A percentile compares a stretch with the other conserved stretches of the same genome.
Evolutionary conservation across 140 eudicot species (phyloP).

Genomic region (Bidens hawaiensis): DNA sequence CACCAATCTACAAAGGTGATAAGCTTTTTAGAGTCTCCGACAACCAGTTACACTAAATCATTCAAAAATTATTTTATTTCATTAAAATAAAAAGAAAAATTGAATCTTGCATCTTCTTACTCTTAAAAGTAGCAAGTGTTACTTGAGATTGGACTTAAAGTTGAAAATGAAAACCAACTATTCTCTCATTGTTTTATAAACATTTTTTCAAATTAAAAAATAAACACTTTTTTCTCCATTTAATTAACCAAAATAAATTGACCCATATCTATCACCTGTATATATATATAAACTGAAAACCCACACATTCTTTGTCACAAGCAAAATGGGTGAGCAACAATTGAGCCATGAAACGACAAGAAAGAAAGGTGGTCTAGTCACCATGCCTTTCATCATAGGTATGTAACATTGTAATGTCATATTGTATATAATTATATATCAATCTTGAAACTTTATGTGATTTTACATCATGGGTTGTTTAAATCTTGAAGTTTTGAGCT

Average conservation of each 20-base stretch:
- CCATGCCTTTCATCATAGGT: constrained; percentile 20
- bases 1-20: no score
- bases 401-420: background rate
- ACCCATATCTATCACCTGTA: background rate
- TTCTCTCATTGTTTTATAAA: background rate
- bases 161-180: no score
- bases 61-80: no score
- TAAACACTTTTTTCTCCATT: background rate
- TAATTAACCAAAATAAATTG: background rate
- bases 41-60: no score
- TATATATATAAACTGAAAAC: constrained; percentile 11
- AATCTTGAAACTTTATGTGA: background rate
- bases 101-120: no score
- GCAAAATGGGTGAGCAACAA: constrained; percentile 1
- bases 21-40: no score
- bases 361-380: constrained; percentile 10
- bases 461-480: constrained; percentile 4
- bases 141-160: no score
- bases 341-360: constrained; percentile 1
- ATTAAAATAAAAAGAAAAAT: no score
- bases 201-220: background rate
- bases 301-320: background rate
- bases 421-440: background rate
- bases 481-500: background rate
- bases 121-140: no score